Conservation (phyloP, 2,329 filamentous ascomycete genomes). For the Calonectria hongkongensis region DNA sequence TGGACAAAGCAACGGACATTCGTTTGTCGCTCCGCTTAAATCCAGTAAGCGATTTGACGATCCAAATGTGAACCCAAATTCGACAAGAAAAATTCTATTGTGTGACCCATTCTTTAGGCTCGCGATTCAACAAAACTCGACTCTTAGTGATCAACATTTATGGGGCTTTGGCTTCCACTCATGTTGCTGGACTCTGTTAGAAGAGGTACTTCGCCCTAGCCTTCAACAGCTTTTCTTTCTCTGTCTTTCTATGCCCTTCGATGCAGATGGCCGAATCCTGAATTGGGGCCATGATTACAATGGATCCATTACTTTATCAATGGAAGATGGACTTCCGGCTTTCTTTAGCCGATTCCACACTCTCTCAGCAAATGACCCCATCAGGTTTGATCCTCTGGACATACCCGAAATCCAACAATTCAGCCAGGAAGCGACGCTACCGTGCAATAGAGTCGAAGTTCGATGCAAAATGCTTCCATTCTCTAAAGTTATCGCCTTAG, state of each 20-base stretch:
- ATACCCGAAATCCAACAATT: background rate
- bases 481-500: background rate
- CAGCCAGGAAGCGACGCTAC: background rate
- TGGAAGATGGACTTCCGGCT: background rate
- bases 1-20: background rate
- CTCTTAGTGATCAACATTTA: background rate
- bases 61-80: background rate
- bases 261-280: background rate
- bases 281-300: conserved; percentile 17
- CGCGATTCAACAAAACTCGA: background rate
- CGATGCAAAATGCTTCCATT: no score
- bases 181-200: conserved; percentile 1
- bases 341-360: background rate
- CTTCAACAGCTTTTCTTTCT: background rate
- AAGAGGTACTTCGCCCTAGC: background rate
- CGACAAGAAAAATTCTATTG: background rate
- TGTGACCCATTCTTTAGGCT: background rate
- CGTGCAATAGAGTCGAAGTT: no score
- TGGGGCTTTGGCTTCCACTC: background rate
- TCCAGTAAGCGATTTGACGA: background rate
- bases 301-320: background rate
- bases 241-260: background rate
- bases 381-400: background rate
- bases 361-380: background rate
- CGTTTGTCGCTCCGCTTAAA: background rate